Percentiles rank a stretch among this genome's conserved stretches.
Evolutionary conservation across 139 green algal genomes (phyloP).

Genomic region (Asterochloris erici): DNA sequence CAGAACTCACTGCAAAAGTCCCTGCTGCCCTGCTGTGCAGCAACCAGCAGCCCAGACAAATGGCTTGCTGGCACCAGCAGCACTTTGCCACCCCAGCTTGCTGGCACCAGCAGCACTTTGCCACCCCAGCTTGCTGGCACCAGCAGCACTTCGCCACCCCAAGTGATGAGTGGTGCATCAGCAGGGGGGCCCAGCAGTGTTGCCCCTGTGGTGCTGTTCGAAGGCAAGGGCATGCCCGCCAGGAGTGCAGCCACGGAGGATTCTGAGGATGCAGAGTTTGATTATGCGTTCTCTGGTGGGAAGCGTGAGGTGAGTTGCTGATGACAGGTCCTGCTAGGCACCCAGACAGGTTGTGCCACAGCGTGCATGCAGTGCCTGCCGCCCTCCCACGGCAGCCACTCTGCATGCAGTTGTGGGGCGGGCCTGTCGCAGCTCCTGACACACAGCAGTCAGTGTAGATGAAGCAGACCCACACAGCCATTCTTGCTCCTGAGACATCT

Average conservation of each 20-base stretch:
- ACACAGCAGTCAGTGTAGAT: neutral
- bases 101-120: no score
- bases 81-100: no score
- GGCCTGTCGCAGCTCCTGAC: neutral
- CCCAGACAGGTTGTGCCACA: neutral
- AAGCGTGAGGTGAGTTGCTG: neutral
- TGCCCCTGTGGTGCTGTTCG: conserved; percentile 7
- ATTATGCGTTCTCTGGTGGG: neutral
- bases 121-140: no score
- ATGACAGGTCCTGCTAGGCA: neutral
- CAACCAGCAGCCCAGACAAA: no score
- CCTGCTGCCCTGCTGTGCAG: no score
- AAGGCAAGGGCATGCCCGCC: neutral
- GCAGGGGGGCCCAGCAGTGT: neutral
- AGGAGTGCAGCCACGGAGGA: neutral
- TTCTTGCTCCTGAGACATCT: no score
- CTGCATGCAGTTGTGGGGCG: neutral
- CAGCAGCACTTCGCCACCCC: no score
- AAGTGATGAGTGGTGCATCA: no score
- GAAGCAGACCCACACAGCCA: neutral
- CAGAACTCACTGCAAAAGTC: no score
- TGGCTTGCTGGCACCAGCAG: no score
- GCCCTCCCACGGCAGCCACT: neutral
- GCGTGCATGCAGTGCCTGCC: neutral
- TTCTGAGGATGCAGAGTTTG: conserved; percentile 3